Conservation (phyloP, 139 green algal genomes). For the Chlamydomonas schloesseri region DNA sequence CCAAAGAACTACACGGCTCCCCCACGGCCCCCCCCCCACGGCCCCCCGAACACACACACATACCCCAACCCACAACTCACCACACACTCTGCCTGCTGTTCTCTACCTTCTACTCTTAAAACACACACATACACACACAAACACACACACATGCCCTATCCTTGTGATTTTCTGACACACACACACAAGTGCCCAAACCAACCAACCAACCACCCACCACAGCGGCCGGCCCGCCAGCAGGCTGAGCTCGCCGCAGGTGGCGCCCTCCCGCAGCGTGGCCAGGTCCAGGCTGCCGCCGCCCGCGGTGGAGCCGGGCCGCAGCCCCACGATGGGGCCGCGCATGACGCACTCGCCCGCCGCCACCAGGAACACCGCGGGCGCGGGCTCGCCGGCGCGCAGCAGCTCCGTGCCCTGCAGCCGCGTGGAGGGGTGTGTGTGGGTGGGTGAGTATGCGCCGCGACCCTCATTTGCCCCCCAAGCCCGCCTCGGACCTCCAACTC, state of each 20-base stretch:
- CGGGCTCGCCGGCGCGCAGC: constrained; percentile 38
- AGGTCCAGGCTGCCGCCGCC: constrained; percentile 1
- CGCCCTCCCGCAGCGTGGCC: constrained; percentile 30
- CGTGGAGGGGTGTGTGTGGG: neutral
- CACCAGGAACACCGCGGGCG: constrained; percentile 39
- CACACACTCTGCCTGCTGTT: too few relatives aligned
- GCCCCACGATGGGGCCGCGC: constrained; percentile 29
- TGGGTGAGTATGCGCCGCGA: neutral
- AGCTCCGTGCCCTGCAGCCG: constrained; percentile 41
- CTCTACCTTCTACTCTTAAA: too few relatives aligned
- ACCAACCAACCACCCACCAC: constrained; percentile 8
- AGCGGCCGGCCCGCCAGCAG: constrained; percentile 38
- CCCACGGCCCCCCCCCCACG: too few relatives aligned
- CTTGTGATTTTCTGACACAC: too few relatives aligned
- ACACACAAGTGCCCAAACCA: neutral
- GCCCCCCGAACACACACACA: too few relatives aligned
- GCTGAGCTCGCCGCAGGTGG: constrained; percentile 44
- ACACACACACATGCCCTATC: too few relatives aligned
- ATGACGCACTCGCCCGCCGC: constrained; percentile 27
- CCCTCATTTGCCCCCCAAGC: too few relatives aligned
- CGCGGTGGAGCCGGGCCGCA: constrained; percentile 4
- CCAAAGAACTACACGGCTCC: too few relatives aligned
- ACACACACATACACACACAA: too few relatives aligned
- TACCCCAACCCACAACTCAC: too few relatives aligned
- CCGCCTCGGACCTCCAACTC: too few relatives aligned